phyloP scores from a whole-genome alignment of 805 yeast genomes.

The Wickerhamomyces rabaulensis region DNA sequence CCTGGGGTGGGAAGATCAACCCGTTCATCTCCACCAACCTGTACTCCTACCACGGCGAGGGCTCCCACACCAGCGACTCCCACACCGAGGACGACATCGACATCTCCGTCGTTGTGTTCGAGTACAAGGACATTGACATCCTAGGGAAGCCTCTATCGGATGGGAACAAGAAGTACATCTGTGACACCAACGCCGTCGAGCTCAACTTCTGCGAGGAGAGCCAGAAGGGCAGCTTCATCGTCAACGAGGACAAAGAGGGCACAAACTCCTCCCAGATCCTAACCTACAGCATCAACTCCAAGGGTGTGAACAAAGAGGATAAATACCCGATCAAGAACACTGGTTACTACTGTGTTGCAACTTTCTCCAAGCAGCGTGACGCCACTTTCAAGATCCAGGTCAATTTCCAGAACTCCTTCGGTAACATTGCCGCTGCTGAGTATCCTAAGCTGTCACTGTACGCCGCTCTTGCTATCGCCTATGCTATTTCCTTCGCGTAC shows the following conservation, averaged over 20 bases:
- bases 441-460: constrained; percentile 87
- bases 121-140: constrained; percentile 67
- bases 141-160: constrained; percentile 51
- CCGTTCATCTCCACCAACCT: constrained; percentile 55
- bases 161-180: constrained; percentile 55
- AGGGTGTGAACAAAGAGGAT: constrained; percentile 57
- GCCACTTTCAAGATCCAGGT: constrained; percentile 56
- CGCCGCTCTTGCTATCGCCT: constrained; percentile 78
- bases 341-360: constrained; percentile 89
- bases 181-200: constrained; percentile 66
- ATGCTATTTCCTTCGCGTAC: constrained; percentile 74
- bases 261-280: constrained; percentile 48
- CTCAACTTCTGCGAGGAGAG: constrained; percentile 47
- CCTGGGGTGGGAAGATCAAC: constrained; percentile 77
- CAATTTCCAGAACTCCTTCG: constrained; percentile 88
- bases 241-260: constrained; percentile 36
- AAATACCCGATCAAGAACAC: constrained; percentile 65
- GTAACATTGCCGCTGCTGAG: constrained; percentile 83
- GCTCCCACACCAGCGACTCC: constrained; percentile 16
- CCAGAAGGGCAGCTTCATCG: constrained; percentile 59
- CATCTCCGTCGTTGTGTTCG: constrained; percentile 73
- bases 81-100: constrained; percentile 30
- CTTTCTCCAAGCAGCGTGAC: constrained; percentile 38
- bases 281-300: constrained; percentile 47
- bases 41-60: constrained; percentile 16